These are phyloP conservation scores for Tylopilus cervinicoccineus DNA, from an alignment of 768 basidiomycete genomes.

Conservation along the genomic window DNA sequence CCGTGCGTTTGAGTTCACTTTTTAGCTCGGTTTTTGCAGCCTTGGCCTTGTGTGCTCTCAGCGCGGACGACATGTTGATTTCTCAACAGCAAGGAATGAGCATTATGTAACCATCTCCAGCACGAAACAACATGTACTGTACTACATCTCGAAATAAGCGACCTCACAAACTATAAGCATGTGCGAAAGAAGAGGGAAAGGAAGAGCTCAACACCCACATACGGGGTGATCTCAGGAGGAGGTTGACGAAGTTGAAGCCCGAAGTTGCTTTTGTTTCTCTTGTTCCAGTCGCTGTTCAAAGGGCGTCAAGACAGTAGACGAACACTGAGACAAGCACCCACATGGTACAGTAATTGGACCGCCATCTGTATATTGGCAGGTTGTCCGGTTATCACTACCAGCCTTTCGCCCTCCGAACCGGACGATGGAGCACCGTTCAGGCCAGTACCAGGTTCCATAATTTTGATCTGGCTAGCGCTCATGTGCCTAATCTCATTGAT, in stretches of 20 bases:
- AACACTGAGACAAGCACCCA: conserved; percentile 34
- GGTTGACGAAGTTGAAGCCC: conserved; percentile 31
- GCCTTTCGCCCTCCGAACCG: conserved; percentile 79
- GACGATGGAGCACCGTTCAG: conserved; percentile 67
- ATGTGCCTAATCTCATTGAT: conserved; percentile 98
- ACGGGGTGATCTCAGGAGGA: conserved; percentile 22
- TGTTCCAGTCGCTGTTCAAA: conserved; percentile 72
- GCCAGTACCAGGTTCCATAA: conserved; percentile 94
- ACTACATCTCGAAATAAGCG: conserved; percentile 4
- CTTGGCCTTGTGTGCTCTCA: conserved; percentile 60
- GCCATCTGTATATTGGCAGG: conserved; percentile 96
- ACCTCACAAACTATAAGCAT: conserved; percentile 3
- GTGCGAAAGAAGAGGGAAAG: neutral
- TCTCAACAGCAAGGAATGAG: neutral
- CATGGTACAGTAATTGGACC: conserved; percentile 85
- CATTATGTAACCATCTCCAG: conserved; percentile 25
- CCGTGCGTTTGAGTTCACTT: conserved; percentile 57
- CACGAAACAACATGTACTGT: conserved; percentile 7
- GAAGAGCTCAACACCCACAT: neutral
- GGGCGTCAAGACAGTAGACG: conserved; percentile 5
- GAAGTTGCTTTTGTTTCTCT: conserved; percentile 82
- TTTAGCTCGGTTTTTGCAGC: conserved; percentile 43
- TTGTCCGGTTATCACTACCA: conserved; percentile 97
- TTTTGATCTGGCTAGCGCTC: conserved; percentile 95
- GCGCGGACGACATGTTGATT: conserved; percentile 54